Evolutionary conservation across 1,284 basidiomycete species (phyloP), one percentile per base, ranked within the genome.

Genomic region (Ustilago nuda): DNA sequence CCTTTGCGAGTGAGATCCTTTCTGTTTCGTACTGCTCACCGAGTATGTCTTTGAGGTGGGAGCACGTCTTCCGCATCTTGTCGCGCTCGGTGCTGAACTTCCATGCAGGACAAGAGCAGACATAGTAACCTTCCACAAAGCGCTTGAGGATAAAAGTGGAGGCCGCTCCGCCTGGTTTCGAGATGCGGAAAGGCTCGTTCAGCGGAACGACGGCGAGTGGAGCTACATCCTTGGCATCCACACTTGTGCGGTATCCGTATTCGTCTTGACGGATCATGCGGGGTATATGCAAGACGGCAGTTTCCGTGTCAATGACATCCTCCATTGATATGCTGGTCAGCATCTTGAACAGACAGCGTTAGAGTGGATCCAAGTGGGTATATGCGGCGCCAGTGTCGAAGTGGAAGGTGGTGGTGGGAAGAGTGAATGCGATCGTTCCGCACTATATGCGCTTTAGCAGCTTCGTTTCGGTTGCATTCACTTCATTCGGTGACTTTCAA

Each of bases 31-130:
- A 91, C 46, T 86, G 87, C 12, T 90, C 89, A 2, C 91, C 91
- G 15, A 92, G 87, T 15, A 91, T 83, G 2, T 88, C 82, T 62
- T 88, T 88, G 48, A 91, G 86, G 77, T 92, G 91, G 72, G 91
- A 90, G 87, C 91, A 91, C 3, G 89, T 88, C 19, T 90, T 89
- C 1, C 88, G 89, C 76, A 90, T 89, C 48, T 89, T 87, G 8
- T 89, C 88, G 17, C 80, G 83, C 13, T 88, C 88, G 30, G 86
- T 85, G 57, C 88, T 88, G 73, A 89, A 89, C 55, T 87, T 87
- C 90, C 85, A 86, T 0, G 82, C 80, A 0, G 80, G 79, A 54
- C 86, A 87, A 7, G 68, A 76, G 69, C 86, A 87, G 13, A 89
- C 89, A 76, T 90, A 91, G 82, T 90, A 77, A 19, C 75, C 75